phyloP scores from a whole-genome alignment of 352 stramenopile genomes.

The Globisporangium perplexum region DNA sequence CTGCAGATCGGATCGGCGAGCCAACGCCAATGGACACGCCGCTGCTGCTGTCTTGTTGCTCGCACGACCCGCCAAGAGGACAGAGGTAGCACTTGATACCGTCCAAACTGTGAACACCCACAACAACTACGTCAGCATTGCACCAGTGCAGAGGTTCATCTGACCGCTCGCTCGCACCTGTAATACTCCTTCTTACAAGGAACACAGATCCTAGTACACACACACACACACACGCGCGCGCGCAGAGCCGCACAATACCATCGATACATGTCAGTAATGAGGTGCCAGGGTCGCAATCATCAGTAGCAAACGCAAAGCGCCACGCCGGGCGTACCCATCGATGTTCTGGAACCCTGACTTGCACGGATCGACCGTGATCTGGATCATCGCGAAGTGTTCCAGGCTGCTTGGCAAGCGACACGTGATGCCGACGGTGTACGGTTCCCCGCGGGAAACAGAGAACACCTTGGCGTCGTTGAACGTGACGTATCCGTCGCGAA shows the following conservation, averaged over 20 bases:
- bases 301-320: not conserved
- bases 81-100: slow-evolving; percentile 57
- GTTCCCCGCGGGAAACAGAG: slow-evolving; percentile 18
- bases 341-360: slow-evolving; percentile 54
- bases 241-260: not conserved
- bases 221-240: not conserved
- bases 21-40: slow-evolving; percentile 32
- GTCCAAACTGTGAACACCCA: slow-evolving; percentile 43
- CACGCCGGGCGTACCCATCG: slow-evolving; percentile 29
- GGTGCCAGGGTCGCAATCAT: not conserved
- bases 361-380: slow-evolving; percentile 50
- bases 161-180: slow-evolving; percentile 23
- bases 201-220: slow-evolving; percentile 28
- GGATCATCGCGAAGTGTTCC: slow-evolving; percentile 12
- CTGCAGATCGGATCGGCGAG: slow-evolving; percentile 28
- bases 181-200: slow-evolving; percentile 60
- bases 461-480: slow-evolving; percentile 37
- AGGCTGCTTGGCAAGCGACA: slow-evolving; percentile 27
- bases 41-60: slow-evolving; percentile 23
- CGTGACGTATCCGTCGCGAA: slow-evolving; percentile 39
- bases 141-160: not conserved
- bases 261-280: no score
- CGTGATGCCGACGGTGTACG: slow-evolving; percentile 38
- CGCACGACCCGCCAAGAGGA: slow-evolving; percentile 43
- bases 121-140: no score